Percentiles rank a stretch among this genome's conserved stretches.
phyloP scores from a whole-genome alignment of 83 land plant species.

The Diphasiastrum complanatum region DNA sequence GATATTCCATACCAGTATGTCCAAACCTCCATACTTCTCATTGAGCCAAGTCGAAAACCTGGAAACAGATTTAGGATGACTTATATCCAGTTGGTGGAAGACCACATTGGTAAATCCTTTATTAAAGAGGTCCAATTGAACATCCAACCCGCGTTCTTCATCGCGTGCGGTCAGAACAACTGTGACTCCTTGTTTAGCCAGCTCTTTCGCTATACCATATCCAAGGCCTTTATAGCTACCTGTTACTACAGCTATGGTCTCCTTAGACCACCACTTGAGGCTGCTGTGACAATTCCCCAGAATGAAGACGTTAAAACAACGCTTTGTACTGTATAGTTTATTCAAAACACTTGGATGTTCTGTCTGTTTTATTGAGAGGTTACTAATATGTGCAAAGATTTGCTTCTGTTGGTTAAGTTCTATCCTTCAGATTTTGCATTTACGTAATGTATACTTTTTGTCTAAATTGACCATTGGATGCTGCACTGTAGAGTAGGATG shows the following conservation, averaged over 20 bases:
- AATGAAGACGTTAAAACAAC: too few relatives aligned
- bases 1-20: constrained; percentile 5
- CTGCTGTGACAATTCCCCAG: too few relatives aligned
- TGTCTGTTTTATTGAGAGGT: too few relatives aligned
- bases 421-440: too few relatives aligned
- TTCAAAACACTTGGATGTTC: too few relatives aligned
- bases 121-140: constrained; percentile 4
- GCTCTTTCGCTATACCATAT: not conserved
- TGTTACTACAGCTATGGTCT: constrained; percentile 9
- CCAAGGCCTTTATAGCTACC: constrained; percentile 13
- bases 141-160: constrained; percentile 1
- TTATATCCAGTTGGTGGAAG: constrained; percentile 2
- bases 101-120: too few relatives aligned
- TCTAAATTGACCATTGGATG: too few relatives aligned
- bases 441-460: too few relatives aligned
- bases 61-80: not conserved
- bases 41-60: not conserved
- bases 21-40: not conserved
- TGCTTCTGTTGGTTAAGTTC: too few relatives aligned
- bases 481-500: too few relatives aligned
- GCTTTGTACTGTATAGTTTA: too few relatives aligned
- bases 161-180: constrained; percentile 9
- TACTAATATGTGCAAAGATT: too few relatives aligned
- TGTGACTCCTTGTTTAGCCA: constrained; percentile 5
- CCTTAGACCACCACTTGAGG: constrained; percentile 11